Evolutionary conservation across 1,139 yeast genomes (phyloP).

Genomic region (Magnusiomyces paraingens): DNA sequence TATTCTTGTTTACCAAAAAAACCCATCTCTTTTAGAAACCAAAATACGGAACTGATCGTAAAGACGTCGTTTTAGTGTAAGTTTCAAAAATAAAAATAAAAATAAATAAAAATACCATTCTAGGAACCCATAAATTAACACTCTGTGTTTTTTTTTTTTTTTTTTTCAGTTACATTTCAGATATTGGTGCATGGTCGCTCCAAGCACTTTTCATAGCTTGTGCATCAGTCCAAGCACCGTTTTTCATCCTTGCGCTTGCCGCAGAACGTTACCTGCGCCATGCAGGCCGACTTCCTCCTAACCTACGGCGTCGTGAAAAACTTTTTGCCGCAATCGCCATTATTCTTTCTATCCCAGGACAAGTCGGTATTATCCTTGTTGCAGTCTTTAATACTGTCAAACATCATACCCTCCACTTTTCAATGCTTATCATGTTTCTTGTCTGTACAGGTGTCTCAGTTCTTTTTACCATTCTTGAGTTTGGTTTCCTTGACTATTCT

Average conservation of each 20-base stretch:
- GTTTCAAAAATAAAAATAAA: background rate
- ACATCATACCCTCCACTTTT: constrained; percentile 54
- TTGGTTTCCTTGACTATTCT: constrained; percentile 54
- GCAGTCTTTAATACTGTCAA: constrained; percentile 63
- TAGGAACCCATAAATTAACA: constrained; percentile 24
- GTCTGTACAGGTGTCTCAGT: constrained; percentile 63
- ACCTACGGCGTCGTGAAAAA: constrained; percentile 44
- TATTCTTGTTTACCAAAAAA: no score
- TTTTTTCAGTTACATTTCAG: constrained; percentile 52
- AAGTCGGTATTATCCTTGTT: constrained; percentile 68
- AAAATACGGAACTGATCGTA: constrained; percentile 6
- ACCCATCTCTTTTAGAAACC: constrained; percentile 8
- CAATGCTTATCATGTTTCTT: constrained; percentile 71
- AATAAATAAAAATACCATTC: background rate
- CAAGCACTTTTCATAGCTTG: constrained; percentile 82
- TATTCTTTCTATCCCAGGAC: constrained; percentile 55
- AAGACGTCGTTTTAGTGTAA: constrained; percentile 12
- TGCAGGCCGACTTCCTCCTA: constrained; percentile 49
- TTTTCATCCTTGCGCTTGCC: constrained; percentile 61
- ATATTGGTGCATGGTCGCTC: constrained; percentile 77
- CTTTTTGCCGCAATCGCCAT: constrained; percentile 48
- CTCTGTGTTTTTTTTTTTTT: constrained; percentile 46
- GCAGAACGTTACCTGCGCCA: constrained; percentile 53
- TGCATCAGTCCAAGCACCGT: constrained; percentile 69
- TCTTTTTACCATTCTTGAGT: constrained; percentile 52